Evolutionary conservation across 148 eudicot genomes (phyloP).

Genomic region (Camellia sinensis): DNA sequence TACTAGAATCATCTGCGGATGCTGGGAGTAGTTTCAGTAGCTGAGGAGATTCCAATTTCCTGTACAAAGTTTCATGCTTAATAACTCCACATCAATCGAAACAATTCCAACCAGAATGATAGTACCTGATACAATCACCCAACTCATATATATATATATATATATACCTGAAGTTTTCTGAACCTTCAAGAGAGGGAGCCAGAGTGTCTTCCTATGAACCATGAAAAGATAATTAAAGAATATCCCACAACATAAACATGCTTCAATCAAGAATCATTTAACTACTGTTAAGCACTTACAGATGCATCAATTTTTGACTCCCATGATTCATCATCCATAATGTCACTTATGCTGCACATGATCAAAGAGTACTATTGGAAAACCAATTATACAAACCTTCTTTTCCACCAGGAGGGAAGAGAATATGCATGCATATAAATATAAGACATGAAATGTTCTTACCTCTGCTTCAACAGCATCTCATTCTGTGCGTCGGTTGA

Average conservation of each 20-base stretch:
- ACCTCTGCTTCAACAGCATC: constrained; percentile 78
- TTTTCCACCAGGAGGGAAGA: not conserved
- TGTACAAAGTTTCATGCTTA: constrained; percentile 28
- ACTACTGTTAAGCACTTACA: constrained; percentile 42
- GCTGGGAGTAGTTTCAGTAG: constrained; percentile 69
- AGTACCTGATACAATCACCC: not conserved
- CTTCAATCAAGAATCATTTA: not conserved
- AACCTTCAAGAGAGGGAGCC: constrained; percentile 28
- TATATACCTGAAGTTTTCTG: constrained; percentile 50
- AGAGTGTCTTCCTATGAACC: constrained; percentile 41
- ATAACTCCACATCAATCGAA: constrained; percentile 11
- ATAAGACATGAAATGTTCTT: constrained; percentile 16
- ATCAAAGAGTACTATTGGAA: not conserved
- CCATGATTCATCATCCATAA: constrained; percentile 66
- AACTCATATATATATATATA: not conserved
- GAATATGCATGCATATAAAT: not conserved
- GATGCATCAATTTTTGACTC: constrained; percentile 41
- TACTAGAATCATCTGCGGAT: constrained; percentile 71
- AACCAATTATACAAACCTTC: not conserved
- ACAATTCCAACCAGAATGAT: not conserved
- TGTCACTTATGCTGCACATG: constrained; percentile 69
- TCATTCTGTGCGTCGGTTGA: constrained; percentile 51
- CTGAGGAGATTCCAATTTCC: constrained; percentile 63
- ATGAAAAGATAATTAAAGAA: constrained; percentile 15
- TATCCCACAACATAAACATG: not conserved